A percentile compares a stretch with the other conserved stretches of the same genome.
Conservation (phyloP, 306 rosid species). For the Quercus rubra region DNA sequence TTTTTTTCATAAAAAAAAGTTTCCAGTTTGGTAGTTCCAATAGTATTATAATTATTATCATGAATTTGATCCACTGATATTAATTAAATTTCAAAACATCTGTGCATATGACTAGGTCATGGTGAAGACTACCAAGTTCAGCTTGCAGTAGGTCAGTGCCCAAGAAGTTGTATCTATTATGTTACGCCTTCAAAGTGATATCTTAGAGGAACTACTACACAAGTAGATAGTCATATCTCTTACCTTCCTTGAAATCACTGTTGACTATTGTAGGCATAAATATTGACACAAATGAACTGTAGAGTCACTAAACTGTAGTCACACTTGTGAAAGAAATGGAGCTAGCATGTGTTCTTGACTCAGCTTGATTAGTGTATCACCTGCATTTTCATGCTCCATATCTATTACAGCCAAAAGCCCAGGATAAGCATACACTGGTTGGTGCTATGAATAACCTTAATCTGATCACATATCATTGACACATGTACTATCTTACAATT, state of each 20-base stretch:
- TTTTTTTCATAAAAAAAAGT: neutral
- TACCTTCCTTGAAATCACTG: neutral
- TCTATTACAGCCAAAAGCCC: neutral
- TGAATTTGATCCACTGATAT: neutral
- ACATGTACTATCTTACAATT: neutral
- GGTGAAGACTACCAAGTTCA: conserved; percentile 55
- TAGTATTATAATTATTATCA: neutral
- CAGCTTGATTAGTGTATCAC: neutral
- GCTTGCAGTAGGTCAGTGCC: conserved; percentile 53
- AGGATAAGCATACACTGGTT: neutral
- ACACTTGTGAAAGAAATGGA: conserved; percentile 2
- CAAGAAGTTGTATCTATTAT: conserved; percentile 83
- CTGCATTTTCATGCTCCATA: neutral
- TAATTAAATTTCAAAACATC: neutral
- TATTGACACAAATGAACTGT: neutral
- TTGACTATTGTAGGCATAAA: neutral
- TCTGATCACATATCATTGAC: neutral
- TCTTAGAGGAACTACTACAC: conserved; percentile 80
- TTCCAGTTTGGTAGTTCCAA: neutral
- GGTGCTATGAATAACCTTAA: neutral
- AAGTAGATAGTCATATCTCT: conserved; percentile 37
- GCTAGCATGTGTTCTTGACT: neutral
- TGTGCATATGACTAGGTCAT: neutral
- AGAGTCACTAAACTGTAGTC: neutral
- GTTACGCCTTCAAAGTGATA: conserved; percentile 84